Conservation (phyloP, 495 filamentous ascomycete genomes). For the Tirmania nivea region DNA sequence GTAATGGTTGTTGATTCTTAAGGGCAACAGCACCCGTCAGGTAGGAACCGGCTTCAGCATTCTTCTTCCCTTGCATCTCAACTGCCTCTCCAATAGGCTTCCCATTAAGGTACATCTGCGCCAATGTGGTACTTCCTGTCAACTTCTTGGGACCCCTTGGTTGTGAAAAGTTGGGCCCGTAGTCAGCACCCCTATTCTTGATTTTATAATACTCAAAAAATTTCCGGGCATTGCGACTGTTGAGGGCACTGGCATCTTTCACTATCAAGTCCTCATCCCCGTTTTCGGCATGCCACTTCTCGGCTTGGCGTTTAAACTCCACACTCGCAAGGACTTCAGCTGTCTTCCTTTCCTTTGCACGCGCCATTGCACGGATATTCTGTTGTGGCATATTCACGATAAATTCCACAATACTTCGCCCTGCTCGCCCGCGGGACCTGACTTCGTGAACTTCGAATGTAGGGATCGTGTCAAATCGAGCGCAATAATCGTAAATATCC, state of each 20-base stretch:
- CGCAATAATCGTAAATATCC: constrained; percentile 31
- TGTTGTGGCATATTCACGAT: constrained; percentile 26
- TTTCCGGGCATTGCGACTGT: constrained; percentile 21
- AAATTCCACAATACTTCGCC: constrained; percentile 13
- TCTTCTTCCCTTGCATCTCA: constrained; percentile 21
- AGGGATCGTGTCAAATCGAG: constrained; percentile 25
- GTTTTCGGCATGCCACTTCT: constrained; percentile 23
- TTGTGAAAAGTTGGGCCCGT: constrained; percentile 17
- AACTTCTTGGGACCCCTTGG: constrained; percentile 2
- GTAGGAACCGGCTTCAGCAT: constrained; percentile 21
- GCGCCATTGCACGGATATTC: constrained; percentile 20
- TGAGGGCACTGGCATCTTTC: constrained; percentile 22
- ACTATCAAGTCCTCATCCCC: constrained; percentile 22
- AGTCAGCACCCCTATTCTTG: constrained; percentile 8
- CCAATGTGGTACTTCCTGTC: constrained; percentile 3
- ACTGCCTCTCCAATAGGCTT: constrained; percentile 21
- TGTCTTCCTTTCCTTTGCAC: constrained; percentile 10
- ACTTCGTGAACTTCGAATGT: constrained; percentile 11
- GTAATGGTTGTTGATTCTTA: constrained; percentile 19
- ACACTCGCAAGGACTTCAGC: constrained; percentile 24
- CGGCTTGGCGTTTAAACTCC: constrained; percentile 25
- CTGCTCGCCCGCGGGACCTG: constrained; percentile 1
- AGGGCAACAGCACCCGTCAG: constrained; percentile 25
- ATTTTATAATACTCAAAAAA: constrained; percentile 27
- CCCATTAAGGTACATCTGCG: constrained; percentile 21